Evolutionary conservation across 768 basidiomycete genomes (phyloP).

Genomic region (Lactifluus volemus): DNA sequence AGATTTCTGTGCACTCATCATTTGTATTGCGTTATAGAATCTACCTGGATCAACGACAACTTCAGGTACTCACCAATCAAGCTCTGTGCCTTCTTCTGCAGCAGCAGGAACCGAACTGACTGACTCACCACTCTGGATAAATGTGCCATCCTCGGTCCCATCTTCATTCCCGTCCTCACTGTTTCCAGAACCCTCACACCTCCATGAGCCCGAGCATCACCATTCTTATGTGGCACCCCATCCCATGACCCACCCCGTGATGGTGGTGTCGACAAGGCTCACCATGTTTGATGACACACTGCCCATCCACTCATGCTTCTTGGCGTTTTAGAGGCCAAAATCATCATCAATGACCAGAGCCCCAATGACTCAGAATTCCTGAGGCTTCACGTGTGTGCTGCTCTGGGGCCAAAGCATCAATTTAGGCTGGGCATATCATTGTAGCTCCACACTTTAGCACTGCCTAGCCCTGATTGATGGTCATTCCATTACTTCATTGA

Average conservation of each 20-base stretch:
- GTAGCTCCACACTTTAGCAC: no score
- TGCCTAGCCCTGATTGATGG: no score
- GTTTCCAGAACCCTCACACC: conserved; percentile 54
- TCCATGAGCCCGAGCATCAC: conserved; percentile 31
- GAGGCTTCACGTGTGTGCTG: no score
- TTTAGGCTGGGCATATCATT: no score
- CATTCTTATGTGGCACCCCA: conserved; percentile 21
- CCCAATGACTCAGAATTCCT: no score
- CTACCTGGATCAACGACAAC: not conserved
- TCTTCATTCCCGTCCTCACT: conserved; percentile 75
- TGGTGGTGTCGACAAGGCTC: conserved; percentile 40
- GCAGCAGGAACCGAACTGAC: conserved; percentile 23
- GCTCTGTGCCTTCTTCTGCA: not conserved
- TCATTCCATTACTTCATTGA: no score
- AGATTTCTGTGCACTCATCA: not conserved
- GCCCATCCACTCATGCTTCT: conserved; percentile 55
- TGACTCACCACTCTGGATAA: conserved; percentile 49
- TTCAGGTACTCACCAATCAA: not conserved
- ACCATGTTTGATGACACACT: conserved; percentile 64
- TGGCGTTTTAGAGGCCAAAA: no score
- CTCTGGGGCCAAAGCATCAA: no score
- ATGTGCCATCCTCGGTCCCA: conserved; percentile 38
- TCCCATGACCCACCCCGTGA: not conserved
- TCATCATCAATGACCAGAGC: no score
- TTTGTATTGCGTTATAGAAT: no score